Evolutionary conservation across 768 basidiomycete genomes (phyloP), one percentile per base, ranked within the genome.

Genomic region (Tricholoma matsutake): DNA sequence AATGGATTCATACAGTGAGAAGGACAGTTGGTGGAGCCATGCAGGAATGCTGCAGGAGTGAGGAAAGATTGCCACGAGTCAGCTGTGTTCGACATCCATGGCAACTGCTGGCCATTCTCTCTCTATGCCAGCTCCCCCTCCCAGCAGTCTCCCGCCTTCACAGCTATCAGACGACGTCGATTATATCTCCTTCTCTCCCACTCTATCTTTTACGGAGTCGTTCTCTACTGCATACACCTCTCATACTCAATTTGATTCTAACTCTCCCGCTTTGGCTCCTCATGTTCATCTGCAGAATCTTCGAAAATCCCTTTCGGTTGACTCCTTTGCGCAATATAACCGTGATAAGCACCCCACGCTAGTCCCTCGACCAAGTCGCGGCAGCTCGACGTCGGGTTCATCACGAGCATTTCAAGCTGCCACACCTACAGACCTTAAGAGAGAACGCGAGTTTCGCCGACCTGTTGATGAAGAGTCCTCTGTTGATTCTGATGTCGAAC

Each of bases 221-320:
- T 78, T 78, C 54, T 71, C 78, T n/a, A 77, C 83, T 45, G 76
- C 79, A 5, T 69, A 72, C 58, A 75, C 77, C 37, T 79, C 81
- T 39, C 74, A 75, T 57, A 67, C 67, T 63, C 61, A 65, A 28
- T 69, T 71, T 29, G 64, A 67, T 53, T 57, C 65, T 57, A 68
- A 69, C 55, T 76, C 35, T 34, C 68, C 60, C 54, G 62, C 61
- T 49, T 60, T 68, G 29, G 67, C 73, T 37, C 69, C 74, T 57
- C 70, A 73, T 58, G 61, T 67, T 47, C 72, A 76, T 20, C 67
- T 77, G 20, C 74, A 77, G 51, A 72, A 69, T 61, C 81, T 92
- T 58, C 82, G 88, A 67, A 91, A 91, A 76, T 88, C 89, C 29
- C 73, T 88, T 61, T 92, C 91, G 20, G 89, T 86, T 61, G 91